Evolutionary conservation across 2,329 filamentous ascomycete species (phyloP).

Genomic region (Stachybotrys elegans): DNA sequence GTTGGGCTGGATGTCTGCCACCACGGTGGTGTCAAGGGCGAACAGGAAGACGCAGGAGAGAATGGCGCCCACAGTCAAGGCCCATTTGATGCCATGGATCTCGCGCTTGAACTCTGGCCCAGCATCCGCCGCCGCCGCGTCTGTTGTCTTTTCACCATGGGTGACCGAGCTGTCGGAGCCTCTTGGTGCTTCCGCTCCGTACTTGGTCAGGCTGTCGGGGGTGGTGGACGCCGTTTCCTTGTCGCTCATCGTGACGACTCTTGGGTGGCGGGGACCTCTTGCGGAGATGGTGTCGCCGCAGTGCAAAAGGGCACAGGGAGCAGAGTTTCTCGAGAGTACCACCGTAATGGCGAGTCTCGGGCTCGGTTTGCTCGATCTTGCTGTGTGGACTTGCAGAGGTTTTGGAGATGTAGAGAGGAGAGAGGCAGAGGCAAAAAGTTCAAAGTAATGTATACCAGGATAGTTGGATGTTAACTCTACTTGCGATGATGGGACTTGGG

Average conservation of each 20-base stretch:
- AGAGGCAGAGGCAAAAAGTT: too few relatives aligned
- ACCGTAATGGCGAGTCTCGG: too few relatives aligned
- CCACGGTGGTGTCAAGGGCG: conserved; percentile 40
- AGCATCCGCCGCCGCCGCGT: neutral
- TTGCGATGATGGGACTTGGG: too few relatives aligned
- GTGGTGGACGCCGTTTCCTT: neutral
- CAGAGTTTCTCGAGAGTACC: too few relatives aligned
- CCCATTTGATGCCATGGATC: conserved; percentile 7
- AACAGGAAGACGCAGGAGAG: conserved; percentile 29
- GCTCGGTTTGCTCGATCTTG: too few relatives aligned
- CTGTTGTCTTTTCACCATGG: neutral
- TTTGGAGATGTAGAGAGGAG: too few relatives aligned
- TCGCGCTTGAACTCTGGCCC: neutral
- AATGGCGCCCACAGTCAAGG: conserved; percentile 14
- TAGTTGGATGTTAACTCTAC: too few relatives aligned
- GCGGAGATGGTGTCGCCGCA: too few relatives aligned
- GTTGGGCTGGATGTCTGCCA: conserved; percentile 37
- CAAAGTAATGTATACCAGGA: too few relatives aligned
- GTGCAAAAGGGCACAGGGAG: too few relatives aligned
- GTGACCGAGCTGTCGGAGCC: neutral
- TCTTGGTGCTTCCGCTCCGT: neutral
- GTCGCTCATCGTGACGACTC: neutral
- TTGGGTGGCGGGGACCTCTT: too few relatives aligned
- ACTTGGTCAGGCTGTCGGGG: neutral
- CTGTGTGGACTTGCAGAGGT: too few relatives aligned